Base-by-base conservation (phyloP, 2,329 filamentous ascomycete genomes). In the Aspergillus floridensis region DNA sequence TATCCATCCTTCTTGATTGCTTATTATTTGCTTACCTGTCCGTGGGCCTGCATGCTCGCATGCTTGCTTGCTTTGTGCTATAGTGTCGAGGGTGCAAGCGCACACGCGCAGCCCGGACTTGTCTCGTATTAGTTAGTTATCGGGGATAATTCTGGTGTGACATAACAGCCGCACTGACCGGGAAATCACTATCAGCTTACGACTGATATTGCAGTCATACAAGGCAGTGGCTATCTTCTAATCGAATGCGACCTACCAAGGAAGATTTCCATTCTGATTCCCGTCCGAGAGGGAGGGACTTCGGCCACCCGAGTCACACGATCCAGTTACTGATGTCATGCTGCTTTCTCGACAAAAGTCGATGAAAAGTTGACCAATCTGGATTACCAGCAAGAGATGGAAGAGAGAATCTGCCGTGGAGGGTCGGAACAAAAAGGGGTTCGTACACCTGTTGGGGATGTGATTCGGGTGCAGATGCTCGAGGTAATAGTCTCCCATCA, bases 231-330 rank as follows among this genome's bases (percentile, higher is more conserved):
- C 38, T 44, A 44, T 19, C 38, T 44, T 19, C 38, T 16, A 44
- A 8, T 19, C 16, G 16, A 44, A 44, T 19, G 38, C 38, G 14
- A 19, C 38, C 38, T 44, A 44, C 38, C 38, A 44, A 44, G 4
- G 38, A 44, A 16, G 38, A 44, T 3, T 19, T 19, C 10, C 14
- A 44, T 44, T 44, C 38, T 44, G 38, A 7, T 44, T 44, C 38
- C 14, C 41, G 48, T 38, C 38, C 41, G 47, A 35, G 56, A 56
- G 58, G 24, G 26, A 46, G 53, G 48, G 48, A 31, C 41, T 31
- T 44, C 38, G 38, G 38, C 14, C 48, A 22, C 19, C 46, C 49
- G 41, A 59, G 64, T 67, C 65, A 66, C 65, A 67, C 63, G 64
- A 63, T 64, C 55, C 53, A 24, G 21, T 46, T 44, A 48, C 41